Evolutionary conservation across 2,329 filamentous ascomycete species (phyloP).

Genomic region (Nigrograna mackinnonii): DNA sequence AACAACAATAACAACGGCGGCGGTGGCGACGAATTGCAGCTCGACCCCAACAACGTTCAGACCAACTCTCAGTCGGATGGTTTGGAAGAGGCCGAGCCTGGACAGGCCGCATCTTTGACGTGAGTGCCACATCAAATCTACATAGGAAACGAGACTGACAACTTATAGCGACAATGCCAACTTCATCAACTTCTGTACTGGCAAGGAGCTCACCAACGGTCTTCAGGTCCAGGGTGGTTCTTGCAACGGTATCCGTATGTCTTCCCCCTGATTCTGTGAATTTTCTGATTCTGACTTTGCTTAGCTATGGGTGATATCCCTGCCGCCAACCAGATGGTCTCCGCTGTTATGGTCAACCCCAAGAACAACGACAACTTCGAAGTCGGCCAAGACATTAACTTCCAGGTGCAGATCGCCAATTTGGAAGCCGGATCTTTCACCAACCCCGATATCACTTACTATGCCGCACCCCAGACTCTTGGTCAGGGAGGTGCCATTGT

Average conservation of each 20-base stretch:
- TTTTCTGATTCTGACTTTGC: conserved; percentile 6
- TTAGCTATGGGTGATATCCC: conserved; percentile 62
- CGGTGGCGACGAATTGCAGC: conserved; percentile 20
- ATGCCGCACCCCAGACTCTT: conserved; percentile 58
- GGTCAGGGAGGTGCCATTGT: conserved; percentile 41
- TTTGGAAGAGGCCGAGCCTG: conserved; percentile 39
- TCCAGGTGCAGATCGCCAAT: conserved; percentile 53
- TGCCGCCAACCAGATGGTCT: conserved; percentile 55
- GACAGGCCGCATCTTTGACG: conserved; percentile 52
- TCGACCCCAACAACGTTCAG: conserved; percentile 49
- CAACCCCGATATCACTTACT: conserved; percentile 59
- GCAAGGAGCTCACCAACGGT: conserved; percentile 60
- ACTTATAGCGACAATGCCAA: conserved; percentile 51
- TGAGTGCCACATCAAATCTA: conserved; percentile 24
- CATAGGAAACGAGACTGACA: conserved; percentile 7
- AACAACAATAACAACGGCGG: conserved; percentile 15
- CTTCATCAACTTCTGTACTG: conserved; percentile 64
- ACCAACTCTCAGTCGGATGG: conserved; percentile 45
- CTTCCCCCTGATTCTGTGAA: conserved; percentile 3
- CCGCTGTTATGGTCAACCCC: conserved; percentile 56
- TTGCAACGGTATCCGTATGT: conserved; percentile 58
- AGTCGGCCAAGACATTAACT: conserved; percentile 49
- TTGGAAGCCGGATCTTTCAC: conserved; percentile 58
- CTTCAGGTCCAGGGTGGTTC: conserved; percentile 54
- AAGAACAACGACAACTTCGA: conserved; percentile 44